These are phyloP conservation scores for Hypsizygus ulmarius DNA, from an alignment of 1,284 basidiomycete species.

Conservation along the genomic window DNA sequence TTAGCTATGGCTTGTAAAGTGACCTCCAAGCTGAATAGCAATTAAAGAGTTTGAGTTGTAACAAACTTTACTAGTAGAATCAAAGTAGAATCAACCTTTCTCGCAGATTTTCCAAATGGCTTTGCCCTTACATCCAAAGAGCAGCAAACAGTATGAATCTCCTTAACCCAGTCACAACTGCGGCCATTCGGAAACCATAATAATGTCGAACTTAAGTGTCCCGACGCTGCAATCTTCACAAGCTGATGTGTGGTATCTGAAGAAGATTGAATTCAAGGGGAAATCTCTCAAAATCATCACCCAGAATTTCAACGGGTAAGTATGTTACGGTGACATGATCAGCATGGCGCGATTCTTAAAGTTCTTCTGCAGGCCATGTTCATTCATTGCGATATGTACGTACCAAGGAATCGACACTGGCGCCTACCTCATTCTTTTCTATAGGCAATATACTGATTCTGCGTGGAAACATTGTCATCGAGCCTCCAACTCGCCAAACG, in stretches of 20 bases:
- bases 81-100: too few relatives aligned
- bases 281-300: conserved; percentile 65
- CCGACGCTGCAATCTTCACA: conserved; percentile 40
- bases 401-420: conserved; percentile 14
- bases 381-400: conserved; percentile 85
- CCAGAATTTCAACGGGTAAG: conserved; percentile 78
- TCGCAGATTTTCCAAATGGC: too few relatives aligned
- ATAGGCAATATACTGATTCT: conserved; percentile 83
- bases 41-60: too few relatives aligned
- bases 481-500: conserved; percentile 57
- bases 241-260: conserved; percentile 79
- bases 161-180: too few relatives aligned
- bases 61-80: too few relatives aligned
- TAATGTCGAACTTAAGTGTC: conserved; percentile 16
- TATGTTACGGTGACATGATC: conserved; percentile 16
- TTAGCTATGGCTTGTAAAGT: too few relatives aligned
- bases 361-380: conserved; percentile 65
- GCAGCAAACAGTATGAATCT: too few relatives aligned
- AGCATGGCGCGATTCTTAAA: conserved; percentile 6
- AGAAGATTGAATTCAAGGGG: conserved; percentile 57
- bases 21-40: too few relatives aligned
- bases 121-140: too few relatives aligned
- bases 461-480: conserved; percentile 71
- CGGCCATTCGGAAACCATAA: too few relatives aligned
- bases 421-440: conserved; percentile 14